Percentiles rank a stretch among this genome's conserved stretches.
Conservation (phyloP, 2,329 filamentous ascomycete genomes). For the Alternaria consortialis region DNA sequence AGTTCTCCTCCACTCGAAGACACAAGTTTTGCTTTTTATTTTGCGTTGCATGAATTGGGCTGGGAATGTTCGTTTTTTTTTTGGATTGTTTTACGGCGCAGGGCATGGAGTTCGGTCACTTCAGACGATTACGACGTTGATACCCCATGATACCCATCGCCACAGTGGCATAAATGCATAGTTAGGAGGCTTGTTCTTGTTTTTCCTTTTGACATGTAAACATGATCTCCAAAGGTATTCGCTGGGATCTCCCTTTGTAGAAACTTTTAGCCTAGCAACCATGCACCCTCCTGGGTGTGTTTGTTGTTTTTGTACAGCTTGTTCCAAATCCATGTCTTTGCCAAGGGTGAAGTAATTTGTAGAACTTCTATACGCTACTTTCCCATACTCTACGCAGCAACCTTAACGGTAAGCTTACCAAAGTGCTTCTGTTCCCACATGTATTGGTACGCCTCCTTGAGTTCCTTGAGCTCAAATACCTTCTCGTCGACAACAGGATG, state of each 20-base stretch:
- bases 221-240: background rate
- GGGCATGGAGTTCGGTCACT: constrained; percentile 23
- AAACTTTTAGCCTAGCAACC: background rate
- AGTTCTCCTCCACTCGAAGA: background rate
- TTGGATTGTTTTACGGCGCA: constrained; percentile 16
- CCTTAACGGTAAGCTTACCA: constrained; percentile 48
- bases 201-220: background rate
- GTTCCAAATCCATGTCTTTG: background rate
- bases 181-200: background rate
- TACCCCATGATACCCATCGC: constrained; percentile 21
- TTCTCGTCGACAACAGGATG: constrained; percentile 67
- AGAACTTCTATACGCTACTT: background rate
- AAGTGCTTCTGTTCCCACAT: constrained; percentile 60
- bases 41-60: background rate
- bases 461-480: constrained; percentile 62
- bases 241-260: background rate
- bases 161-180: constrained; percentile 16
- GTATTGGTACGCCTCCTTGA: constrained; percentile 61
- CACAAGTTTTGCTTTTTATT: background rate
- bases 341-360: background rate
- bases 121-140: constrained; percentile 22
- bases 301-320: background rate
- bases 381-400: constrained; percentile 25
- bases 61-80: background rate
- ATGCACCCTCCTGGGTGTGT: background rate